Conservation (phyloP, 768 basidiomycete species). For the Leccinum rimulosum region DNA sequence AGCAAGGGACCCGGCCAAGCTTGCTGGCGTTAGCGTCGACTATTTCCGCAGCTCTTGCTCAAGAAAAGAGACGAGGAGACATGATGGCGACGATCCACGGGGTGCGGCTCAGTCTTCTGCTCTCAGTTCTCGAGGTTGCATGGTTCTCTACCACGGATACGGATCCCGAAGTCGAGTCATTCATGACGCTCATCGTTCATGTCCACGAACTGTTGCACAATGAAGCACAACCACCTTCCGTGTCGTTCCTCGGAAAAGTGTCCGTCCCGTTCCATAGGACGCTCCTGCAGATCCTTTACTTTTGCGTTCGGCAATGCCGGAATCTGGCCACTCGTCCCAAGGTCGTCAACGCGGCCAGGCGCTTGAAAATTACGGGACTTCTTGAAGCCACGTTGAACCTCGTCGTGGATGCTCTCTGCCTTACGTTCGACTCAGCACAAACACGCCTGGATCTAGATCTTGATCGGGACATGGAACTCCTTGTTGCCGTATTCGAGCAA, state of each 20-base stretch:
- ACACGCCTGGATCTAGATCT: constrained; percentile 57
- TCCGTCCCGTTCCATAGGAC: constrained; percentile 74
- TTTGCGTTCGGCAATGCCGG: constrained; percentile 64
- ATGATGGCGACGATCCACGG: constrained; percentile 84
- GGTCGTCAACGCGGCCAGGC: constrained; percentile 55
- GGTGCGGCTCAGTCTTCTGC: constrained; percentile 67
- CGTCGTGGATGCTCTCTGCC: constrained; percentile 63
- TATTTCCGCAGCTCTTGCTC: constrained; percentile 63
- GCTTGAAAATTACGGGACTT: constrained; percentile 54
- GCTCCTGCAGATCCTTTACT: constrained; percentile 78
- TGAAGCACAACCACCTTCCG: constrained; percentile 68
- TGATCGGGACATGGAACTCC: constrained; percentile 77
- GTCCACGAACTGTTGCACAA: constrained; percentile 67
- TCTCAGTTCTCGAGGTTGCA: constrained; percentile 74
- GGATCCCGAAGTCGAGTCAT: constrained; percentile 51
- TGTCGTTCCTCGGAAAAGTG: constrained; percentile 65
- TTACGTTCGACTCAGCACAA: constrained; percentile 64
- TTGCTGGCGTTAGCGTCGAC: constrained; percentile 58
- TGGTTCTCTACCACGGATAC: constrained; percentile 68
- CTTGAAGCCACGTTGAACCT: constrained; percentile 63
- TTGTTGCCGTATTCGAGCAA: constrained; percentile 82
- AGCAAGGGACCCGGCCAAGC: constrained; percentile 51
- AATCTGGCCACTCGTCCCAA: constrained; percentile 48
- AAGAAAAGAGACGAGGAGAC: constrained; percentile 71
- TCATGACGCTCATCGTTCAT: constrained; percentile 60